These are phyloP conservation scores for Tolypocladium paradoxum DNA, from an alignment of 2,329 filamentous ascomycete genomes.

Conservation along the genomic window DNA sequence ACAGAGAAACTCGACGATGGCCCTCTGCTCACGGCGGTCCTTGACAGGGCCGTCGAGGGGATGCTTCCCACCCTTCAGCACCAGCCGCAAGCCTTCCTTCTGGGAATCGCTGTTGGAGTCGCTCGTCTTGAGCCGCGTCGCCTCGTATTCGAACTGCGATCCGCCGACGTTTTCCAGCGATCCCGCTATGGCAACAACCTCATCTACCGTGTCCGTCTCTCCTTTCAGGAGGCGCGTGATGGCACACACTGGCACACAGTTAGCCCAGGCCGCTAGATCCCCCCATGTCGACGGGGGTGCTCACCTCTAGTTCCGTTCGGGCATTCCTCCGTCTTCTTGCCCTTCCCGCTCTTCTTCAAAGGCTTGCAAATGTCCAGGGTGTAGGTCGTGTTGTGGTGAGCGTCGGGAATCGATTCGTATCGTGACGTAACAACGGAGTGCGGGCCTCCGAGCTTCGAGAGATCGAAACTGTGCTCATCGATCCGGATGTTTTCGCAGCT, in stretches of 20 bases:
- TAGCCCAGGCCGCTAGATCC: neutral
- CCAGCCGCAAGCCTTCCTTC: constrained; percentile 61
- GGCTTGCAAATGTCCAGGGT: constrained; percentile 67
- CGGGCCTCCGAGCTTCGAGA: constrained; percentile 53
- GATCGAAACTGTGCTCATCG: constrained; percentile 51
- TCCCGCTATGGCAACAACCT: constrained; percentile 65
- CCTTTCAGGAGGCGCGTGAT: constrained; percentile 50
- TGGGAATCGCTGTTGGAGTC: constrained; percentile 53
- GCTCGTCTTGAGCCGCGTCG: constrained; percentile 54
- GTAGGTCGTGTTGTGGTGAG: constrained; percentile 61
- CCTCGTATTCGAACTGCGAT: constrained; percentile 50
- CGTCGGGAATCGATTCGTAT: constrained; percentile 39
- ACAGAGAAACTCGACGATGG: constrained; percentile 79
- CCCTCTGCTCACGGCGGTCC: constrained; percentile 52
- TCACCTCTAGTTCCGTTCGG: constrained; percentile 58
- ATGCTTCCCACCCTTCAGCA: constrained; percentile 51
- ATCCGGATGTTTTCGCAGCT: constrained; percentile 52
- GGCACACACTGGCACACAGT: constrained; percentile 52
- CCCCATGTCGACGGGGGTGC: constrained; percentile 5
- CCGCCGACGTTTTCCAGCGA: constrained; percentile 51
- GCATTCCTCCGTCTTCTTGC: constrained; percentile 49
- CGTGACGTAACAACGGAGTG: constrained; percentile 55
- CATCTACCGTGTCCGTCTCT: constrained; percentile 35
- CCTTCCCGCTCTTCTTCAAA: constrained; percentile 50
- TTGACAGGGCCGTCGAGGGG: constrained; percentile 37